Evolutionary conservation across 352 stramenopile genomes (phyloP).

Genomic region (Phytophthora capsici): DNA sequence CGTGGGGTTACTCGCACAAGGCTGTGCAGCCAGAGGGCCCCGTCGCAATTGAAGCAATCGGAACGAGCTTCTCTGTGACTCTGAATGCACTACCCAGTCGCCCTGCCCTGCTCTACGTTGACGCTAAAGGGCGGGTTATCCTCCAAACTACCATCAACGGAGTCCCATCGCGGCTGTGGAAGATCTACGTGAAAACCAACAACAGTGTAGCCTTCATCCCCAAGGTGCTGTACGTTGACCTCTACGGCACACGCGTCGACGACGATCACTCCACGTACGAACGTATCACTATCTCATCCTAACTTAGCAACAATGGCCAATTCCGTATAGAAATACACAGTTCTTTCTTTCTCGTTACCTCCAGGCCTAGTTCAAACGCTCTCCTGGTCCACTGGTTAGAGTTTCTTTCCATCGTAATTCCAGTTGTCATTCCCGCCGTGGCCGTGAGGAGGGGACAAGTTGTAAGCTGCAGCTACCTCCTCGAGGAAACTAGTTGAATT

Average conservation of each 20-base stretch:
- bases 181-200: constrained; percentile 76
- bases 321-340: constrained; percentile 41
- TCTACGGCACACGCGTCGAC: constrained; percentile 65
- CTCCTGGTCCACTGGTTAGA: constrained; percentile 30
- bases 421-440: constrained; percentile 31
- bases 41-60: constrained; percentile 27
- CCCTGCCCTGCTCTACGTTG: constrained; percentile 59
- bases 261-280: constrained; percentile 66
- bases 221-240: constrained; percentile 79
- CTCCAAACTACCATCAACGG: constrained; percentile 65
- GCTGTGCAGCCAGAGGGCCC: constrained; percentile 15
- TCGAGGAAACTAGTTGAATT: constrained; percentile 98
- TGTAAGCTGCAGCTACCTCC: constrained; percentile 84
- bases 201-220: constrained; percentile 67
- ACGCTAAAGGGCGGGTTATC: constrained; percentile 57
- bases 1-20: constrained; percentile 78
- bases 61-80: constrained; percentile 62
- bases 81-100: constrained; percentile 73
- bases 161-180: constrained; percentile 60
- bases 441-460: constrained; percentile 35
- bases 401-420: constrained; percentile 75
- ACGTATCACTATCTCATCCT: constrained; percentile 57
- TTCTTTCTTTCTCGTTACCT: constrained; percentile 31
- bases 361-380: constrained; percentile 4
- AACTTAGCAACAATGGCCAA: constrained; percentile 16